Evolutionary conservation across 2,329 filamentous ascomycete genomes (phyloP).

Genomic region (Nigrograna mackinnonii): DNA sequence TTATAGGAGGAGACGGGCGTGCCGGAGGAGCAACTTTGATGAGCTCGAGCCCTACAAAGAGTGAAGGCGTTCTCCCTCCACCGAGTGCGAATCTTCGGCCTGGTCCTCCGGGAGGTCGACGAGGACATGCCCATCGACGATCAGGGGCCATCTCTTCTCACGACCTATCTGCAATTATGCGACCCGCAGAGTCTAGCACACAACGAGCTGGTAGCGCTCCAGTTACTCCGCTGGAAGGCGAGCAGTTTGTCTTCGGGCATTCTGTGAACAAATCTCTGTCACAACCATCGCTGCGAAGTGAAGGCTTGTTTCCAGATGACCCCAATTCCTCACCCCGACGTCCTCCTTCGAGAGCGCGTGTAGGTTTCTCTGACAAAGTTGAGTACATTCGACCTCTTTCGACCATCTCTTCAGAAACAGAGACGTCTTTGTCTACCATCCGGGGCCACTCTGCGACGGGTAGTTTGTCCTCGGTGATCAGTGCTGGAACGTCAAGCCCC

Average conservation of each 20-base stretch:
- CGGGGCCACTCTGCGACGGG: slow-evolving; percentile 75
- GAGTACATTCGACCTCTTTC: slow-evolving; percentile 86
- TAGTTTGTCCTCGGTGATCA: slow-evolving; percentile 78
- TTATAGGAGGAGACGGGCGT: slow-evolving; percentile 72
- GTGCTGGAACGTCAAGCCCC: slow-evolving; percentile 56
- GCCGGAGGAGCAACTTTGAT: slow-evolving; percentile 58
- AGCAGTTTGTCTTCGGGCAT: slow-evolving; percentile 37
- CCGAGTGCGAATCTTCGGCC: slow-evolving; percentile 55
- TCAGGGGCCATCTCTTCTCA: slow-evolving; percentile 82
- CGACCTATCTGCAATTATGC: slow-evolving; percentile 73
- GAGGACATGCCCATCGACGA: slow-evolving; percentile 79
- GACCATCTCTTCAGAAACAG: slow-evolving; percentile 80
- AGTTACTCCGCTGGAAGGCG: slow-evolving; percentile 60
- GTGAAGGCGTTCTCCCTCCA: slow-evolving; percentile 60
- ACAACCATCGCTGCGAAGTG: slow-evolving; percentile 41
- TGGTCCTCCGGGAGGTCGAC: slow-evolving; percentile 57
- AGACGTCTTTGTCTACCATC: slow-evolving; percentile 72
- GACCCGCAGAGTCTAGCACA: slow-evolving; percentile 58
- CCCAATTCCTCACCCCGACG: slow-evolving; percentile 34
- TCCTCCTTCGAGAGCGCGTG: slow-evolving; percentile 62
- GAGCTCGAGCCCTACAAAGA: slow-evolving; percentile 72
- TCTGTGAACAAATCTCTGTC: slow-evolving; percentile 40
- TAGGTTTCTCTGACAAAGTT: slow-evolving; percentile 82
- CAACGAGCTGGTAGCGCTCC: slow-evolving; percentile 66
- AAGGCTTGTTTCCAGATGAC: slow-evolving; percentile 29